Evolutionary conservation across 805 yeast genomes (phyloP).

Genomic region (Candida taoyuanica): DNA sequence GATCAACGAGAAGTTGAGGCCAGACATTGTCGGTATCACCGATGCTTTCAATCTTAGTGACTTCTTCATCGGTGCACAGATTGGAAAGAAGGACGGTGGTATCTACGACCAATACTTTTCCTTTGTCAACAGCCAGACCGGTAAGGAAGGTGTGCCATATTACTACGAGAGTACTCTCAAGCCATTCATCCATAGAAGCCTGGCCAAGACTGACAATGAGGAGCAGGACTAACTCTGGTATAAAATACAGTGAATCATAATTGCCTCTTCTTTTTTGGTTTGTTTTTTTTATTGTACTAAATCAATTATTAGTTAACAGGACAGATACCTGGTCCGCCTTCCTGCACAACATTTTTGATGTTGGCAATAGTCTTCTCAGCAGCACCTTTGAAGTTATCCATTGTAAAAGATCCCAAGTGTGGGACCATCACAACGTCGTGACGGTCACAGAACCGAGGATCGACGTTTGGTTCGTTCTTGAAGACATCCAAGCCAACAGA

Average conservation of each 20-base stretch:
- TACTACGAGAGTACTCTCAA: conserved; percentile 18
- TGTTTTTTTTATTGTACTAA: too few species aligned
- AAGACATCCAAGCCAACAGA: conserved; percentile 73
- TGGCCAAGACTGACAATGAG: conserved; percentile 20
- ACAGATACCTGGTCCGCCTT: conserved; percentile 13
- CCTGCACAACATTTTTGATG: conserved; percentile 30
- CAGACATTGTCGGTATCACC: conserved; percentile 71
- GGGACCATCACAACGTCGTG: conserved; percentile 67
- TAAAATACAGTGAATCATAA: too few species aligned
- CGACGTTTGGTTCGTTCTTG: conserved; percentile 55
- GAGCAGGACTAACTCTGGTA: conserved; percentile 4
- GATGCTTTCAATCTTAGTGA: conserved; percentile 82
- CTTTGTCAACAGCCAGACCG: conserved; percentile 43
- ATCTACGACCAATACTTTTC: conserved; percentile 75
- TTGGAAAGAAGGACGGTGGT: conserved; percentile 78
- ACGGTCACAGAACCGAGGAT: conserved; percentile 46
- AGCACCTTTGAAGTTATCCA: conserved; percentile 48
- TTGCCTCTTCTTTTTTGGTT: too few species aligned
- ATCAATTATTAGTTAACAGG: conserved; percentile 16
- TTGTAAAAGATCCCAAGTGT: conserved; percentile 67
- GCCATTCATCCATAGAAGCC: conserved; percentile 22
- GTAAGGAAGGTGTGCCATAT: conserved; percentile 55
- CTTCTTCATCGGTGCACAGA: conserved; percentile 73
- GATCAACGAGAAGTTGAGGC: conserved; percentile 45
- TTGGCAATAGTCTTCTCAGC: conserved; percentile 51